A percentile compares a stretch with the other conserved stretches of the same genome.
Evolutionary conservation across 768 basidiomycete species (phyloP).

Genomic region (Psilocybe azurescens): DNA sequence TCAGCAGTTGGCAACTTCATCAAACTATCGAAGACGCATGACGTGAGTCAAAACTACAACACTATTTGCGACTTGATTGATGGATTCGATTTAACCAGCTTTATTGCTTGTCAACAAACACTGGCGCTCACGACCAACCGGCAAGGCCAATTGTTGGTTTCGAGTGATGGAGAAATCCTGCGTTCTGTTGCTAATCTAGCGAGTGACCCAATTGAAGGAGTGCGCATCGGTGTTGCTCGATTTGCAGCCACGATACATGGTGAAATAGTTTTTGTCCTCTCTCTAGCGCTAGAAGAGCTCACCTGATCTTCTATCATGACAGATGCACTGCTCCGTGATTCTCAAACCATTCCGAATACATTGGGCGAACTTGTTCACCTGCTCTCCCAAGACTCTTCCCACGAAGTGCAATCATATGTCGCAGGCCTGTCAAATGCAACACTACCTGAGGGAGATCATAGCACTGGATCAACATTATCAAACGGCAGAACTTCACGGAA

Average conservation of each 20-base stretch:
- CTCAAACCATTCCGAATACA: slow-evolving; percentile 35
- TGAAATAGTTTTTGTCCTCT: slow-evolving; percentile 38
- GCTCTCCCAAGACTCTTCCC: slow-evolving; percentile 60
- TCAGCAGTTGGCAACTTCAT: slow-evolving; percentile 47
- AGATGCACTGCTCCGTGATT: slow-evolving; percentile 35
- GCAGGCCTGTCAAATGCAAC: slow-evolving; percentile 32
- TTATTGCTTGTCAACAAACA: slow-evolving; percentile 74
- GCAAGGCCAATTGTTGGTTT: slow-evolving; percentile 38
- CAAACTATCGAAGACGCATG: slow-evolving; percentile 65
- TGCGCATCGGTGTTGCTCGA: slow-evolving; percentile 86
- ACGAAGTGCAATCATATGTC: slow-evolving; percentile 68
- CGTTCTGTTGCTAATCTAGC: slow-evolving; percentile 59
- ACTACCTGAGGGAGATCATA: slow-evolving; percentile 13
- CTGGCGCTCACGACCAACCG: slow-evolving; percentile 45
- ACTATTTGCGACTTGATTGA: slow-evolving; percentile 6
- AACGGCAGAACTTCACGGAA: slow-evolving; percentile 17
- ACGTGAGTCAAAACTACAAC: slow-evolving; percentile 53
- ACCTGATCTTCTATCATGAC: slow-evolving; percentile 16
- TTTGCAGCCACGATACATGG: slow-evolving; percentile 62
- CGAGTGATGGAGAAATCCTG: slow-evolving; percentile 57
- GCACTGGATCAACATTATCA: slow-evolving; percentile 16
- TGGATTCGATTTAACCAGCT: slow-evolving; percentile 48
- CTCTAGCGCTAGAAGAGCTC: slow-evolving; percentile 12
- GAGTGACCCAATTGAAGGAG: slow-evolving; percentile 76
- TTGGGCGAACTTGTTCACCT: slow-evolving; percentile 46